Conservation (phyloP, 1,139 yeast species). For the Yamadazyma pseudoaaseri region DNA sequence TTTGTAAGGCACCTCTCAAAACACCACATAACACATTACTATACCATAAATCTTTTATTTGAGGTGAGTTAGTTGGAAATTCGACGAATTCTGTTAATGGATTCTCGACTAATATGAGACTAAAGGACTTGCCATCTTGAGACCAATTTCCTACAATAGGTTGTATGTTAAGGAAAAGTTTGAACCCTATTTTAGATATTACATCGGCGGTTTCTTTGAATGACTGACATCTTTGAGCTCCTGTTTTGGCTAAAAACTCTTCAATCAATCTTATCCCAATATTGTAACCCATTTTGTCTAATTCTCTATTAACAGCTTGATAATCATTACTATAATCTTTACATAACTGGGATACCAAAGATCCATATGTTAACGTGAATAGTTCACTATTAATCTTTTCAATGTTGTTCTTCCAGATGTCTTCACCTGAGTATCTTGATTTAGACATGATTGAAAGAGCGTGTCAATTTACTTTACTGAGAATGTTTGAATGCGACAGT, state of each 20-base stretch:
- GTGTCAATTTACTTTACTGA: not conserved
- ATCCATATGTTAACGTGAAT: slow-evolving; percentile 90
- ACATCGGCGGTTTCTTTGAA: slow-evolving; percentile 89
- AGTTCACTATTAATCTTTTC: slow-evolving; percentile 92
- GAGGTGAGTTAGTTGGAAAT: slow-evolving; percentile 73
- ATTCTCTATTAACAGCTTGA: slow-evolving; percentile 72
- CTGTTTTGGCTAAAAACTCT: slow-evolving; percentile 87
- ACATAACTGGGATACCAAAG: slow-evolving; percentile 91
- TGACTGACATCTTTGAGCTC: slow-evolving; percentile 74
- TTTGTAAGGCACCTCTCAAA: slow-evolving; percentile 84
- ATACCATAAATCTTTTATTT: slow-evolving; percentile 82
- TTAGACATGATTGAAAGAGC: slow-evolving; percentile 11
- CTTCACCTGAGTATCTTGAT: slow-evolving; percentile 56
- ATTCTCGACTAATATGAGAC: slow-evolving; percentile 74
- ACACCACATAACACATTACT: slow-evolving; percentile 90
- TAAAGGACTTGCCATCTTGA: slow-evolving; percentile 69
- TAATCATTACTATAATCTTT: slow-evolving; percentile 79
- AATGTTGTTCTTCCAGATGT: slow-evolving; percentile 85
- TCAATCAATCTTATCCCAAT: slow-evolving; percentile 91
- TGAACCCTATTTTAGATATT: slow-evolving; percentile 83
- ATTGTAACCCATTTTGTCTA: slow-evolving; percentile 92
- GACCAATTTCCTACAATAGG: slow-evolving; percentile 82
- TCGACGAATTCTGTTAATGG: slow-evolving; percentile 96
- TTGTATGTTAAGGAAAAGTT: slow-evolving; percentile 77
- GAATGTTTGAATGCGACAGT: too few species aligned